Base-by-base conservation (phyloP, 805 yeast genomes). In the Lachancea meyersii region DNA sequence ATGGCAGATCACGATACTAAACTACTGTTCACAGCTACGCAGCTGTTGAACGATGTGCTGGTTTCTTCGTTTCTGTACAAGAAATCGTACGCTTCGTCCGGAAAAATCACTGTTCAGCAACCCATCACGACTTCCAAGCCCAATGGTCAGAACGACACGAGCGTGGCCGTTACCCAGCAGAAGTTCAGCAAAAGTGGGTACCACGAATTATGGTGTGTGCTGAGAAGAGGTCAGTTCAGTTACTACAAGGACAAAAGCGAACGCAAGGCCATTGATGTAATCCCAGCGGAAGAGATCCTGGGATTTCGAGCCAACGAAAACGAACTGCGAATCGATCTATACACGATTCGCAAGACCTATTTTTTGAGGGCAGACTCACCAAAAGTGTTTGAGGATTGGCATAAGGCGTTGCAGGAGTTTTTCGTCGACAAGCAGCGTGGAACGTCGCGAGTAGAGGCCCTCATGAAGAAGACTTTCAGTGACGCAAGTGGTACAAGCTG, bases 191-290 rank as follows among this genome's bases (percentile, higher is more conserved):
- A 37, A 31, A 28, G 45, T n/a, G 38, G 41, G 8, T 36, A 30
- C 28, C 50, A 49, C 17, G 37, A 35, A n/a, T 52, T 44, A 35
- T 54, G 58, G 58, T 54, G 54, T 38, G 58, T 54, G 9, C 38
- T 54, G 16, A 41, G 58, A 31, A 40, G 46, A 26, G 48, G 46
- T n/a, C 58, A 54, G 37, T 47, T 54, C 28, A 51, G 56, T 37
- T 54, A 54, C 37, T 54, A 54, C 33, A 54, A 52, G 41, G 51
- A 51, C 40, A 45, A 39, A 22, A 48, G 48, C 27, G 58, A 54
- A 37, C 41, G 53, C 16, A 52, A 51, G 36, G 54, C 58, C 2
- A 44, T 50, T 17, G 47, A 40, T 23, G 58, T 54, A 2, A 45
- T 54, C 18, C 55, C 55, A 3, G 43, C 46, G 14, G 38, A 35